Percentiles rank a stretch among this genome's conserved stretches.
These are phyloP conservation scores for Dothistroma pini DNA, from an alignment of 2,329 filamentous ascomycete genomes.

Conservation along the genomic window DNA sequence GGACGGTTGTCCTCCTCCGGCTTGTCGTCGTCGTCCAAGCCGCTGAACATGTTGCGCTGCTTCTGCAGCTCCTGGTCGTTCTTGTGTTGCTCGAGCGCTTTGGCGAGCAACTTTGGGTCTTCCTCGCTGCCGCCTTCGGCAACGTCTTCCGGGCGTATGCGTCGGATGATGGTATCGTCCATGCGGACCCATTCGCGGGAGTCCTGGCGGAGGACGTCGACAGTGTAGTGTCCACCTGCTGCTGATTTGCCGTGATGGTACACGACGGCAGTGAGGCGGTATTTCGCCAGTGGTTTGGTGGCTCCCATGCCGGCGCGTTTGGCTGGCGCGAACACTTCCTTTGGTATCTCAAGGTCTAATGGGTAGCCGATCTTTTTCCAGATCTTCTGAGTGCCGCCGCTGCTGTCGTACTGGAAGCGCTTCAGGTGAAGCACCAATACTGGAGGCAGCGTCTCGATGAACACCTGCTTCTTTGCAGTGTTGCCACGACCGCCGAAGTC, in stretches of 20 bases:
- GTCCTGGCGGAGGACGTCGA: conserved; percentile 93
- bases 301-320: conserved; percentile 63
- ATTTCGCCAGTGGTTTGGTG: conserved; percentile 71
- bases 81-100: conserved; percentile 64
- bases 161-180: conserved; percentile 86
- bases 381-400: conserved; percentile 83
- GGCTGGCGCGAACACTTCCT: conserved; percentile 77
- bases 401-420: conserved; percentile 91
- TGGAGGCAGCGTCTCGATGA: conserved; percentile 86
- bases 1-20: conserved; percentile 60
- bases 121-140: conserved; percentile 81
- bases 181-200: conserved; percentile 94
- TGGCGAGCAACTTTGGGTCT: conserved; percentile 64
- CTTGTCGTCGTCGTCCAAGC: conserved; percentile 60
- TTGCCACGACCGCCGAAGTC: conserved; percentile 78
- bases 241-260: conserved; percentile 98
- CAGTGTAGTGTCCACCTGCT: conserved; percentile 93
- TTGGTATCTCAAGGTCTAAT: conserved; percentile 87
- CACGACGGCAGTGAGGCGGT: conserved; percentile 82
- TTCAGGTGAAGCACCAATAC: conserved; percentile 94
- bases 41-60: conserved; percentile 69
- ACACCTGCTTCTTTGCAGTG: conserved; percentile 82
- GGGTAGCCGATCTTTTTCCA: conserved; percentile 98
- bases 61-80: conserved; percentile 44
- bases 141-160: conserved; percentile 82